phyloP scores from a whole-genome alignment of 2,329 filamentous ascomycete genomes.

The Cladophialophora yegresii region DNA sequence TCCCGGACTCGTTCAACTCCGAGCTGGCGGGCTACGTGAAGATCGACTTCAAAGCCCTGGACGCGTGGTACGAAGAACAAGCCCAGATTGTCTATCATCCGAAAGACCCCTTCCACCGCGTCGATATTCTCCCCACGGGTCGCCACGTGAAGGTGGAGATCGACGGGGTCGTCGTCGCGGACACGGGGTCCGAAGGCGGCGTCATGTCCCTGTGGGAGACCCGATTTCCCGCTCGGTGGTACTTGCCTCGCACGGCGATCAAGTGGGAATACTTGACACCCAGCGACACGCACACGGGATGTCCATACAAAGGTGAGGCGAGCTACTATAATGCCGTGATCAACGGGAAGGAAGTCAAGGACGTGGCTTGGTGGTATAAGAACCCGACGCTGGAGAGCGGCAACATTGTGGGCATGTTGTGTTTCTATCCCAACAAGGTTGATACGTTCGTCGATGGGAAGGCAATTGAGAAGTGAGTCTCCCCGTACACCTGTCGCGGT shows the following conservation, averaged over 20 bases:
- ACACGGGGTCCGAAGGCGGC: slow-evolving; percentile 34
- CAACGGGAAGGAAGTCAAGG: slow-evolving; percentile 34
- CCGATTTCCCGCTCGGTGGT: slow-evolving; percentile 35
- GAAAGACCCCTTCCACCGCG: slow-evolving; percentile 37
- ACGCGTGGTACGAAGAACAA: slow-evolving; percentile 37
- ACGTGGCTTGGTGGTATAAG: slow-evolving; percentile 37
- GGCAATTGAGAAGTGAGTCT: slow-evolving; percentile 32
- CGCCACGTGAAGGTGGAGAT: slow-evolving; percentile 34
- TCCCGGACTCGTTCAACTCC: slow-evolving; percentile 31
- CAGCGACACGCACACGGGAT: slow-evolving; percentile 35
- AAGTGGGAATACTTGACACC: slow-evolving; percentile 32
- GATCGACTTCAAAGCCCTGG: slow-evolving; percentile 35
- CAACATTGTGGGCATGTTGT: slow-evolving; percentile 32
- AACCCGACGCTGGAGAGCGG: slow-evolving; percentile 33
- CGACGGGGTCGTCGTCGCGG: slow-evolving; percentile 32
- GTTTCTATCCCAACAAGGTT: slow-evolving; percentile 38
- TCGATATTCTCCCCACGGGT: slow-evolving; percentile 34
- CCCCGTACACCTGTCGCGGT: neutral
- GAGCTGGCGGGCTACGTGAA: slow-evolving; percentile 36
- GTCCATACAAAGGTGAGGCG: slow-evolving; percentile 37
- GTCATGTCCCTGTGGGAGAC: slow-evolving; percentile 37
- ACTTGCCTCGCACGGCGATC: slow-evolving; percentile 35
- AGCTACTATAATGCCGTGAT: slow-evolving; percentile 37
- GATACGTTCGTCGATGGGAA: slow-evolving; percentile 35
- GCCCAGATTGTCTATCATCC: slow-evolving; percentile 33